Base-by-base conservation (phyloP, 139 green algal species). In the Nannochloris sp. region DNA sequence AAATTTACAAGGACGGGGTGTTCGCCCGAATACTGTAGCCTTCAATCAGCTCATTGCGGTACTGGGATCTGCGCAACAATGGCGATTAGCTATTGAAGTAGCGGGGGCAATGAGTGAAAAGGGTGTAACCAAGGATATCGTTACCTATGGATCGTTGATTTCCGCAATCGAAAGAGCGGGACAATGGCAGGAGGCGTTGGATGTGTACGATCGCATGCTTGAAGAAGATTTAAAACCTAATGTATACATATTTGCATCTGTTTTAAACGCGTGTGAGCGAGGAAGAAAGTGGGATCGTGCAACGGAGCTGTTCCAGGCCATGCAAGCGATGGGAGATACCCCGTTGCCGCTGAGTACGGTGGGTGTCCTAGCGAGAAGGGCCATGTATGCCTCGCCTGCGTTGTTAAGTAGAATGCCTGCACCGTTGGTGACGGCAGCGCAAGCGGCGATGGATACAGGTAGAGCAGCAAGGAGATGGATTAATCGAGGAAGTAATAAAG, bases 121-220 rank as follows among this genome's bases (percentile, higher is more conserved):
- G 23, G 57, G 38, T 6, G 88, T 80, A 67, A 77, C 74, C 57
- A 87, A 84, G 2, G 87, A 95, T 69, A 48, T 72, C 54, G 82
- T 92, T 67, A 92, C 87, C 35, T 93, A 85, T 74, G 77, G 70
- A 37, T 81, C 80, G 4, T 75, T 95, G 23, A 83, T 95, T 34
- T 70, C 77, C 1, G 85, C 84, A 10, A 81, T 81, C 58, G 77
- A 74, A 54, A 55, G 54, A 10, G 65, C 62, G 13, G 70, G 69
- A 15, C 46, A 78, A 37, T 78, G 72, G 72, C 33, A 61, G 42
- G 47, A 57, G 3, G 65, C 72, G 3, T 58, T 78, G 19, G 65
- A 39, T 5, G 34, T 73, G 54, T 79, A 58, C 47, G 71, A 75
- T 32, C 35, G 64, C 36, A 38, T 78, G 30, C n/a, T 23, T 44